Base-by-base conservation (phyloP, 2,329 filamentous ascomycete species). In the Ascochyta lentis region DNA sequence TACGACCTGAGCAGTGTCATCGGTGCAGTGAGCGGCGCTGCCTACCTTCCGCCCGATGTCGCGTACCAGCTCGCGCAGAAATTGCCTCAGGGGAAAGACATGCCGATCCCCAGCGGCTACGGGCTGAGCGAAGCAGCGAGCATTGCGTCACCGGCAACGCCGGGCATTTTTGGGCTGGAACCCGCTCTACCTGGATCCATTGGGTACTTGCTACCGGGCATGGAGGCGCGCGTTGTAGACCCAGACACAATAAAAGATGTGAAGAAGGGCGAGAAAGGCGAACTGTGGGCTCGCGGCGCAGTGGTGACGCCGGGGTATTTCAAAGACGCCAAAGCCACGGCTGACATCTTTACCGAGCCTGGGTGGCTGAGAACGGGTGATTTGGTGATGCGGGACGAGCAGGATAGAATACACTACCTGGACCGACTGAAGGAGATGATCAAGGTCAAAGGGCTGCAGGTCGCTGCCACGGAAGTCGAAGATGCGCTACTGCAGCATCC, bases 401-500 rank as follows among this genome's bases (percentile, higher is more conserved):
- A 53, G 1, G 69, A 72, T 51, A 44, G 64, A 1, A 61, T 71
- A 5, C 59, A 63, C 33, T 71, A 69, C 37, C 57, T 79, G 3
- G 78, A 79, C 58, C 68, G 75, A 7, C 43, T 69, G 9, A 73
- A 79, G 64, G 76, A 81, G 55, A 72, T 81, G 44, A 81, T 81
- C 59, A 81, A 80, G 54, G 79, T 80, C 12, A 80, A 81, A 62
- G 80, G 80, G 3, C 71, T 79, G 35, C 79, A 81, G 68, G 79
- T 81, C n/a, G 77, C 79, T 6, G 80, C 80, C 2, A 79, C 79
- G 0, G 80, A 82, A 46, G 70, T 82, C 1, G 80, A 82, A 65
- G 77, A 73, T n/a, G 65, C 75, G n/a, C 63, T 82, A 3, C 60
- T 81, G 3, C 69, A 74, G 2, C 78, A 81, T 59, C 74, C 75